phyloP scores from a whole-genome alignment of 129 eudicot genomes.

The Deinandra increscens region DNA sequence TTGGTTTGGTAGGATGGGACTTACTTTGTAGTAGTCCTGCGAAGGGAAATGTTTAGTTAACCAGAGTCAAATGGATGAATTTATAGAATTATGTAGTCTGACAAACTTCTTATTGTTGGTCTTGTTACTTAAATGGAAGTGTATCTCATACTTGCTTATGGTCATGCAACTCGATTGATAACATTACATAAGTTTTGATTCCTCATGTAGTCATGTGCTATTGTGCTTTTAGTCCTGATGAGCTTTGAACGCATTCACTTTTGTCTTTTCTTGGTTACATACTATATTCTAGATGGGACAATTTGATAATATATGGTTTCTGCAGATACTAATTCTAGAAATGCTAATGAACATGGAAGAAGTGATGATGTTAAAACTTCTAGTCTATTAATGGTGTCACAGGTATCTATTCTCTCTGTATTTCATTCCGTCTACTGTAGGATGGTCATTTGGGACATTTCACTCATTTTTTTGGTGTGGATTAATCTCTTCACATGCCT shows the following conservation, averaged over 20 bases:
- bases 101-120: background rate
- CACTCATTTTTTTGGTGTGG: background rate
- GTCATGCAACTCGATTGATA: constrained; percentile 8
- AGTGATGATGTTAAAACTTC: constrained; percentile 39
- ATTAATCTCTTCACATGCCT: background rate
- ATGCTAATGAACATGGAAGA: constrained; percentile 41
- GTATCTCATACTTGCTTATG: background rate
- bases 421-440: background rate
- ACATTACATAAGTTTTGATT: background rate
- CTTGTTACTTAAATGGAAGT: background rate
- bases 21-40: background rate
- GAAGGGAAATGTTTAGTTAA: background rate
- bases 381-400: constrained; percentile 28
- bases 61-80: background rate
- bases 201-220: background rate
- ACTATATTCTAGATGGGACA: background rate
- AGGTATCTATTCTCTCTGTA: constrained; percentile 23
- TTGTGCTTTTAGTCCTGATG: background rate
- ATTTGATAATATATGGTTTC: constrained; percentile 16
- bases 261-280: background rate
- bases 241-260: background rate
- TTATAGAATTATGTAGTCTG: background rate
- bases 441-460: background rate
- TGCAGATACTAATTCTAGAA: constrained; percentile 54
- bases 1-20: background rate